Conservation (phyloP, 2,329 filamentous ascomycete genomes). For the Scorias spongiosa region DNA sequence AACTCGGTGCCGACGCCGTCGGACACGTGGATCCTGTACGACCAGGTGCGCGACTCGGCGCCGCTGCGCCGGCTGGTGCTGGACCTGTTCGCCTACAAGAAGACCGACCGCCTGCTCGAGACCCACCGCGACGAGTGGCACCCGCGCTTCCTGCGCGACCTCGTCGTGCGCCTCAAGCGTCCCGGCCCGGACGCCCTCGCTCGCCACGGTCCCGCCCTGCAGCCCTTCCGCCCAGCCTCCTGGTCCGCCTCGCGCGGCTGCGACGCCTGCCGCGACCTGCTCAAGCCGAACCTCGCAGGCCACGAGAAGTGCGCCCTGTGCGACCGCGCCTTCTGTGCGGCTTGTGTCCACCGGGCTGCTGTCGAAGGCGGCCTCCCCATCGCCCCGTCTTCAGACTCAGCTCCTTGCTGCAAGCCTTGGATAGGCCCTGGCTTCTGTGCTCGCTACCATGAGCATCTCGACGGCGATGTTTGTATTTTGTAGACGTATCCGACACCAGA, state of each 20-base stretch:
- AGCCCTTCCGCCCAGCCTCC: constrained; percentile 23
- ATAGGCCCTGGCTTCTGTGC: constrained; percentile 19
- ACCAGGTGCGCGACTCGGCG: constrained; percentile 24
- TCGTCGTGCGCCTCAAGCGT: constrained; percentile 31
- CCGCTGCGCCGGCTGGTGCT: constrained; percentile 28
- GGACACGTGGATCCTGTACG: constrained; percentile 35
- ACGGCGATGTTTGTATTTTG: constrained; percentile 13
- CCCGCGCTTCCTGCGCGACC: constrained; percentile 31
- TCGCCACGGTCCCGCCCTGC: constrained; percentile 22
- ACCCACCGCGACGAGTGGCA: constrained; percentile 34
- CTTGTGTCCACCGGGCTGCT: constrained; percentile 23
- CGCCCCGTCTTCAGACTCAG: constrained; percentile 16
- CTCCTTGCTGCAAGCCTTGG: constrained; percentile 26
- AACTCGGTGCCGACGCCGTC: constrained; percentile 35
- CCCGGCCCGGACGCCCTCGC: constrained; percentile 27
- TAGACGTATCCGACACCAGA: too few species aligned
- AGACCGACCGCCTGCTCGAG: constrained; percentile 33
- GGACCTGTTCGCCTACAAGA: constrained; percentile 38
- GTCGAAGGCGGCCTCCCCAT: constrained; percentile 6
- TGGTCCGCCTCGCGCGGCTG: constrained; percentile 21
- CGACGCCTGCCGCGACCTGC: constrained; percentile 23
- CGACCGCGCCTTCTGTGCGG: constrained; percentile 25
- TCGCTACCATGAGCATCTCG: constrained; percentile 23
- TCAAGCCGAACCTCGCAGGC: constrained; percentile 24
- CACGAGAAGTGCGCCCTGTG: constrained; percentile 26